These are phyloP conservation scores for Aspergillus transmontanensis DNA, from an alignment of 2,329 filamentous ascomycete genomes.

Conservation along the genomic window DNA sequence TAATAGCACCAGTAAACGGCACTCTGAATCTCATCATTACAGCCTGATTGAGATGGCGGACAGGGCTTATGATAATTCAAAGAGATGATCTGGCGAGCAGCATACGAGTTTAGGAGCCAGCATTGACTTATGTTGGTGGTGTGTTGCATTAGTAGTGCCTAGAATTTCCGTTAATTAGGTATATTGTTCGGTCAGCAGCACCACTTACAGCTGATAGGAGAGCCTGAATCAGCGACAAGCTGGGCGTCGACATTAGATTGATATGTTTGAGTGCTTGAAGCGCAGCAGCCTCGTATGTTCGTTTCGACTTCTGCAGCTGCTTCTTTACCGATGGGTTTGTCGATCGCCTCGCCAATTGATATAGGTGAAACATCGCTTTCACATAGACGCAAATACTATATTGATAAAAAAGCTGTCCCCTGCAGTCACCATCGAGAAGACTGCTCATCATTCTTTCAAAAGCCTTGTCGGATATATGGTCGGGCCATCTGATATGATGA, in stretches of 20 bases:
- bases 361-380: slow-evolving; percentile 23
- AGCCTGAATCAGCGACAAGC: slow-evolving; percentile 24
- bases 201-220: slow-evolving; percentile 28
- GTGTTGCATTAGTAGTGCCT: slow-evolving; percentile 31
- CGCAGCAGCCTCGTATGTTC: slow-evolving; percentile 21
- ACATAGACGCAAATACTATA: slow-evolving; percentile 29
- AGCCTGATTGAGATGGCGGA: neutral
- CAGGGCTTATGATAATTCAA: slow-evolving; percentile 25
- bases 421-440: slow-evolving; percentile 15
- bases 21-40: slow-evolving; percentile 19
- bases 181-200: neutral
- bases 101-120: slow-evolving; percentile 29
- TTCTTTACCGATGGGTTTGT: slow-evolving; percentile 17
- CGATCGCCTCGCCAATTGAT: slow-evolving; percentile 18
- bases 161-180: neutral
- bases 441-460: slow-evolving; percentile 23
- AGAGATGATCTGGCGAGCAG: slow-evolving; percentile 27
- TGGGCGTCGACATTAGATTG: slow-evolving; percentile 22
- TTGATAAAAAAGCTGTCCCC: slow-evolving; percentile 24
- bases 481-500: slow-evolving; percentile 24
- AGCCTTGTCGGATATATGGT: slow-evolving; percentile 28
- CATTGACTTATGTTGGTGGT: slow-evolving; percentile 26
- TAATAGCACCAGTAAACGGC: slow-evolving; percentile 32
- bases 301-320: slow-evolving; percentile 23
- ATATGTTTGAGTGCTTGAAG: slow-evolving; percentile 21